phyloP scores from a whole-genome alignment of 1,139 yeast genomes.

The Saccharomycopsis crataegensis region DNA sequence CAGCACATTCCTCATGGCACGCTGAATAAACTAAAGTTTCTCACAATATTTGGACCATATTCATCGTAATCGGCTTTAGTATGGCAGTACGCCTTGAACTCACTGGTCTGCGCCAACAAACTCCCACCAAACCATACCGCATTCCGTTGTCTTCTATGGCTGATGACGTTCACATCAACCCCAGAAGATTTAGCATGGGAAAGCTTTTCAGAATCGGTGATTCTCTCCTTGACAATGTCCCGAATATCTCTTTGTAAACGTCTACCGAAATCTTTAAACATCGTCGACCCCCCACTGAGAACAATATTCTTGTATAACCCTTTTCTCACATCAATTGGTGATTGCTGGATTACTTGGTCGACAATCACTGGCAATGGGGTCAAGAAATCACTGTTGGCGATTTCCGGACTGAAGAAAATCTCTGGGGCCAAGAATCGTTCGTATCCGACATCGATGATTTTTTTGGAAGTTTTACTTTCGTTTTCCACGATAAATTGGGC shows the following conservation, averaged over 20 bases:
- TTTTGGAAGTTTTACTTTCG: conserved; percentile 57
- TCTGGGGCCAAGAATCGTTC: conserved; percentile 98
- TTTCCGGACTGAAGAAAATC: conserved; percentile 96
- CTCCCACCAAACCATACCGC: conserved; percentile 99
- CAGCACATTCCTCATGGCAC: conserved; percentile 48
- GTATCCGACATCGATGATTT: conserved; percentile 86
- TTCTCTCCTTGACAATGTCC: conserved; percentile 80
- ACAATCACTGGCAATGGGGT: conserved; percentile 95
- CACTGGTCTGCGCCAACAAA: conserved; percentile 91
- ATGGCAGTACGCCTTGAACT: conserved; percentile 92
- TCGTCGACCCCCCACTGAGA: conserved; percentile 92
- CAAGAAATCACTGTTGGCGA: conserved; percentile 87
- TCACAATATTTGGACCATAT: conserved; percentile 93
- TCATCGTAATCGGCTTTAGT: conserved; percentile 97
- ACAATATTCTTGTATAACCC: conserved; percentile 94
- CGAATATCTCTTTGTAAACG: conserved; percentile 94
- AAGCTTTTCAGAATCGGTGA: conserved; percentile 67
- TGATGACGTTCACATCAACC: conserved; percentile 92
- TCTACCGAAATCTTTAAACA: conserved; percentile 98
- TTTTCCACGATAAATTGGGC: conserved; percentile 89
- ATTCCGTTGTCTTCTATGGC: conserved; percentile 94
- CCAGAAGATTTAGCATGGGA: conserved; percentile 83
- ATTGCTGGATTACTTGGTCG: conserved; percentile 88
- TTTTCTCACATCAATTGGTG: conserved; percentile 97
- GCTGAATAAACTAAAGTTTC: conserved; percentile 90